Conservation (phyloP, 2,329 filamentous ascomycete genomes). For the Aspergillus brunneoviolaceus region DNA sequence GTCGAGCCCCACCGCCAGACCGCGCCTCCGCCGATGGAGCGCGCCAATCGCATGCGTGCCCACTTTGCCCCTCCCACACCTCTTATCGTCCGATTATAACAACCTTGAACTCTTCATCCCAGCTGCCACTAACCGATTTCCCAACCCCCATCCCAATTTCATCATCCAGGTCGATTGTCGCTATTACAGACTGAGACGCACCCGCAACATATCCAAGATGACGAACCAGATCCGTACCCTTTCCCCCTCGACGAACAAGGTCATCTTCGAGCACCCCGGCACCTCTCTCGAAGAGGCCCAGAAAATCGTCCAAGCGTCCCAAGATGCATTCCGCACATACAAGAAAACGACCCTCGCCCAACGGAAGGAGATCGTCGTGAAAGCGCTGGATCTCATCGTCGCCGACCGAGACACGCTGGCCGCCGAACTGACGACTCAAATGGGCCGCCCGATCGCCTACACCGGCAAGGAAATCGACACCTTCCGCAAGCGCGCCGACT, state of each 20-base stretch:
- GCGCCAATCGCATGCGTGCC: neutral
- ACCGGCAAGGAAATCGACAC: constrained; percentile 78
- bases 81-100: constrained; percentile 6
- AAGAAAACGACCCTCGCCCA: constrained; percentile 68
- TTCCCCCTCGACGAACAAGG: constrained; percentile 82
- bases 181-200: neutral
- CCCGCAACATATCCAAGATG: constrained; percentile 16
- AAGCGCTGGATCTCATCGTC: constrained; percentile 68
- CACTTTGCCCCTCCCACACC: neutral
- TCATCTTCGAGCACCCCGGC: constrained; percentile 76
- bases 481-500: constrained; percentile 76
- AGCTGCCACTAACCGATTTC: neutral
- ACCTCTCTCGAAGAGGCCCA: constrained; percentile 39
- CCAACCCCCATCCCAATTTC: neutral
- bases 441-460: constrained; percentile 87
- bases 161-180: neutral
- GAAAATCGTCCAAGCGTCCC: constrained; percentile 25
- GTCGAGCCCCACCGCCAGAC: constrained; percentile 1
- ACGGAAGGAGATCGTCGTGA: constrained; percentile 76
- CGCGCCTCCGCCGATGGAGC: neutral
- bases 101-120: neutral
- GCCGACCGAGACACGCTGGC: constrained; percentile 74
- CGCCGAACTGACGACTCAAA: constrained; percentile 80
- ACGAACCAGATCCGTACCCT: constrained; percentile 59
- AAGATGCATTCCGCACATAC: constrained; percentile 50